Percentiles rank a stretch among this genome's conserved stretches.
Conservation (phyloP, 176 grass and related monocot species). For the Puccinellia tenuiflora region DNA sequence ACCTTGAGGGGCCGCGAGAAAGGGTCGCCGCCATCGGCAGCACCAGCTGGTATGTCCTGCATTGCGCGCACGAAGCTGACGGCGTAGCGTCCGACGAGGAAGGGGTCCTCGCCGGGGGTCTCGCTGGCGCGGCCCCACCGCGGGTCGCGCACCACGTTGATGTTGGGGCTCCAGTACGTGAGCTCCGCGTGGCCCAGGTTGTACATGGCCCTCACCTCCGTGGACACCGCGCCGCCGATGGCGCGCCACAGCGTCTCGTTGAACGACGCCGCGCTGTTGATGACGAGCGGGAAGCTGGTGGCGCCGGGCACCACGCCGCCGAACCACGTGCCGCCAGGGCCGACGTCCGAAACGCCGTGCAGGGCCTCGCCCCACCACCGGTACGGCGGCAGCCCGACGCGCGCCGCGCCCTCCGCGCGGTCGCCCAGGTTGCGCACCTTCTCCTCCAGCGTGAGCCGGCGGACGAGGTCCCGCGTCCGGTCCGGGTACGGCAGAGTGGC, state of each 20-base stretch:
- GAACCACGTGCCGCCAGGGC: constrained; percentile 36
- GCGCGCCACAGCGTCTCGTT: constrained; percentile 53
- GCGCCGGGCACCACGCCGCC: constrained; percentile 49
- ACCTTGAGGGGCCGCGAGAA: constrained; percentile 54
- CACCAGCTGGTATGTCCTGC: constrained; percentile 26
- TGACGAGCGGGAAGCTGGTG: constrained; percentile 55
- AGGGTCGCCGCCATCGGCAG: background rate
- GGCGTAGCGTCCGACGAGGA: constrained; percentile 46
- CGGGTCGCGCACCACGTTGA: constrained; percentile 68
- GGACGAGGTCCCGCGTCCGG: constrained; percentile 40
- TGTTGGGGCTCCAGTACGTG: constrained; percentile 70
- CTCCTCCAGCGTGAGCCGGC: constrained; percentile 38
- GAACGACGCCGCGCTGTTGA: constrained; percentile 42
- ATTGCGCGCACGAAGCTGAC: constrained; percentile 51
- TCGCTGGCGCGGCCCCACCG: constrained; percentile 63
- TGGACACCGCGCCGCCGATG: constrained; percentile 32
- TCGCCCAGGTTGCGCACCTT: constrained; percentile 49
- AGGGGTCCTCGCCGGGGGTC: constrained; percentile 66
- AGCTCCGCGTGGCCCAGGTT: constrained; percentile 65
- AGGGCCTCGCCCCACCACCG: constrained; percentile 67
- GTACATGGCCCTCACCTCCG: constrained; percentile 65
- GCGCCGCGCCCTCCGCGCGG: constrained; percentile 8
- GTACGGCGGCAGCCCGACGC: constrained; percentile 37
- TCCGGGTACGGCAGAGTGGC: constrained; percentile 30
- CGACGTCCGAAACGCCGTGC: constrained; percentile 47